Conservation (phyloP, 495 filamentous ascomycete genomes). For the Xylaria sp. region DNA sequence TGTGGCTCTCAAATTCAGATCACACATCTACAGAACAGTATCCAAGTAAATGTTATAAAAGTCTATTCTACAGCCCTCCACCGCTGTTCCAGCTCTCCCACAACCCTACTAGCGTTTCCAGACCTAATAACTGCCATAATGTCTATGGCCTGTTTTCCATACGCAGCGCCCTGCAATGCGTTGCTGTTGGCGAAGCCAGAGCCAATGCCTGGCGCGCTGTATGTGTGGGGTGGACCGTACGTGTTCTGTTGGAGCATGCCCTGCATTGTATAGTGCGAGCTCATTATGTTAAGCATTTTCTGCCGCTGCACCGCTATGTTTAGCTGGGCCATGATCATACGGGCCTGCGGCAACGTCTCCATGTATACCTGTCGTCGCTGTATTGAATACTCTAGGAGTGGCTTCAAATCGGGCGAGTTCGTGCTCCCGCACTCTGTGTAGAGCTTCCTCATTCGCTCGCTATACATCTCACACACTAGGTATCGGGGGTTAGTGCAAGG, state of each 20-base stretch:
- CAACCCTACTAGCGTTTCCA: background rate
- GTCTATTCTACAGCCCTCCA: conserved; percentile 35
- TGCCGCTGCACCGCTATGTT: conserved; percentile 34
- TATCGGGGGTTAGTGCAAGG: background rate
- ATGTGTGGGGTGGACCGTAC: conserved; percentile 26
- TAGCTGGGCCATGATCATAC: conserved; percentile 31
- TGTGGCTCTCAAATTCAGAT: too few species aligned
- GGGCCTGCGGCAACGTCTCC: conserved; percentile 36
- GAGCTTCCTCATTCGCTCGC: conserved; percentile 8
- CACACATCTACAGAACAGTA: too few species aligned
- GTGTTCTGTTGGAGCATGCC: conserved; percentile 25
- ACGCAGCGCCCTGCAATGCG: conserved; percentile 31
- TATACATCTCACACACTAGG: conserved; percentile 19
- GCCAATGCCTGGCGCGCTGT: conserved; percentile 31
- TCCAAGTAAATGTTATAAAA: too few species aligned
- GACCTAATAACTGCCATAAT: conserved; percentile 13
- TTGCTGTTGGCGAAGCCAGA: conserved; percentile 34
- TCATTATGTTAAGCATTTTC: conserved; percentile 25
- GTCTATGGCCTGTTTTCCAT: conserved; percentile 28
- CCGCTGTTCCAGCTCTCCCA: conserved; percentile 31
- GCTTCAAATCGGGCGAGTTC: conserved; percentile 26
- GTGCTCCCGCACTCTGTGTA: conserved; percentile 40
- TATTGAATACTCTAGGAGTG: conserved; percentile 30
- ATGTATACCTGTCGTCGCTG: conserved; percentile 34
- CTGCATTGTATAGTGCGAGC: conserved; percentile 16